Evolutionary conservation across 306 rosid species (phyloP).

Genomic region (Pterocarpus santalinus): DNA sequence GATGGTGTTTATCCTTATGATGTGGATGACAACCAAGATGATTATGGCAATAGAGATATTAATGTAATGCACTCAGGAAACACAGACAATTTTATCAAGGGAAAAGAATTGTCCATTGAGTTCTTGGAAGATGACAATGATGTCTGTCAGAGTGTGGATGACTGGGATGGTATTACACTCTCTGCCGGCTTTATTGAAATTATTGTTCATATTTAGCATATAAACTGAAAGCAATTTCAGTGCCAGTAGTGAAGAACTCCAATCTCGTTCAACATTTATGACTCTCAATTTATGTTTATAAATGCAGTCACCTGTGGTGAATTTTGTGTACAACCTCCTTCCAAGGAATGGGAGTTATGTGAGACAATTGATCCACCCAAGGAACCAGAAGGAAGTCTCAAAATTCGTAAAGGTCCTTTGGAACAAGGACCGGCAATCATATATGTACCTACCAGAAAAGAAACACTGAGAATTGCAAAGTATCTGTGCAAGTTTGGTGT

Average conservation of each 20-base stretch:
- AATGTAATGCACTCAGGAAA: conserved; percentile 50
- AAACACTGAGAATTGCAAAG: conserved; percentile 69
- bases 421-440: conserved; percentile 80
- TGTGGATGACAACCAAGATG: conserved; percentile 54
- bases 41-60: conserved; percentile 50
- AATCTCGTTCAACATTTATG: conserved; percentile 14
- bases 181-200: conserved; percentile 6
- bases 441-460: conserved; percentile 91
- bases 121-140: conserved; percentile 88
- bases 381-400: conserved; percentile 58
- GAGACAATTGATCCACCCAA: conserved; percentile 55
- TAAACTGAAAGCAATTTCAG: conserved; percentile 35
- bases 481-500: conserved; percentile 78
- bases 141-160: conserved; percentile 71
- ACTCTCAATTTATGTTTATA: conserved; percentile 24
- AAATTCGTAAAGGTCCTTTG: conserved; percentile 58
- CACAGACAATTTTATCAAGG: conserved; percentile 51
- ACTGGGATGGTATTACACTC: conserved; percentile 76
- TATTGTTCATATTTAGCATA: conserved; percentile 28
- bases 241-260: conserved; percentile 18
- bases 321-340: conserved; percentile 64
- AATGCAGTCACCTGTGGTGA: conserved; percentile 76
- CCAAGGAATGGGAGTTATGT: conserved; percentile 47
- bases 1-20: conserved; percentile 56
- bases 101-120: conserved; percentile 73